Base-by-base conservation (phyloP, 2,329 filamentous ascomycete species). In the Zymoseptoria pseudotritici region DNA sequence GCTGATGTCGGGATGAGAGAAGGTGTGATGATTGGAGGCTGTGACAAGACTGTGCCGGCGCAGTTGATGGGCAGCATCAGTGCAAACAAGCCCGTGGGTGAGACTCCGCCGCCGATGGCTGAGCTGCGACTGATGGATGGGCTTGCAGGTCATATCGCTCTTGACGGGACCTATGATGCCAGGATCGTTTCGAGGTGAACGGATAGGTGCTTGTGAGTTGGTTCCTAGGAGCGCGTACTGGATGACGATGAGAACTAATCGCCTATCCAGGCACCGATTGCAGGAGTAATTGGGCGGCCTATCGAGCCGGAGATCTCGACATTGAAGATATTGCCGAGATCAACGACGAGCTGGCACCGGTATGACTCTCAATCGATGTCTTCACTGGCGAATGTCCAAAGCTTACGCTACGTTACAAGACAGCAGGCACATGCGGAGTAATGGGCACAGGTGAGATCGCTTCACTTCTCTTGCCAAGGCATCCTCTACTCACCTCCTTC, bases 161-260 rank as follows among this genome's bases (percentile, higher is more conserved):
- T 81, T 89, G 0, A 90, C 87, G 0, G 87, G 87, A 0, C 87
- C 88, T 0, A 90, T 91, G 86, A 85, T 90, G 82, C 86, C 87
- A 0, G 88, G 87, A 0, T 88, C 82, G 49, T 82, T 87, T 63
- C 77, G 80, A 11, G 87, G 87, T 0, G 76, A 79, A 1, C 76
- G 87, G 0, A 81, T 91, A 1, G 87, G 88, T 1, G 88, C 88
- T 5, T 91, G 88, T 62, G 31, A 36, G 31, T 36, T 13, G 9
- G 31, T 13, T 36, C 3, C 13, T 36, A 3, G 31, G 3, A 36
- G 31, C 9, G 9, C 13, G 9, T 36, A 36, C 9, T 36, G 31
- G 21, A 22, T 22, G 21, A 22, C 21, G 21, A 2, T 4, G 4
- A 22, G 21, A 22, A 22, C 4, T 22, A 22, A 22, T 22, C 4